phyloP scores from a whole-genome alignment of 768 basidiomycete genomes.

The Mycena pura region DNA sequence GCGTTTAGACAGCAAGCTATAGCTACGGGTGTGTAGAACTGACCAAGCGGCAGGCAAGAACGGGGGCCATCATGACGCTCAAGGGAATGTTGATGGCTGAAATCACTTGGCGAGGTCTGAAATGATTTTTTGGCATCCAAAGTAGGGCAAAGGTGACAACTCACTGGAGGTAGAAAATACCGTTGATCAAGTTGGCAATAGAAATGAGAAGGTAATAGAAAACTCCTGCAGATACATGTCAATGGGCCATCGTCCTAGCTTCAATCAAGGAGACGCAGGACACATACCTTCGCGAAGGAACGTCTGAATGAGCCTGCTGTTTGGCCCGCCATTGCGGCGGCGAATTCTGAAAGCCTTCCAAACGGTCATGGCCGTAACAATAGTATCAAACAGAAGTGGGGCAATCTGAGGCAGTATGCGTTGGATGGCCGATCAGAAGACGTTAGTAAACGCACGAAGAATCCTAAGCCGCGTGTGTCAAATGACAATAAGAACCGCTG shows the following conservation, averaged over 20 bases:
- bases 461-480: slow-evolving; percentile 42
- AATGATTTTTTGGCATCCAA: neutral
- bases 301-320: slow-evolving; percentile 81
- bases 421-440: slow-evolving; percentile 5
- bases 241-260: neutral
- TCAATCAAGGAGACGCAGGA: neutral
- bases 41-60: slow-evolving; percentile 81
- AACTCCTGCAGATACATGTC: slow-evolving; percentile 54
- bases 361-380: slow-evolving; percentile 82
- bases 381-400: slow-evolving; percentile 80
- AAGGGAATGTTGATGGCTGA: slow-evolving; percentile 86
- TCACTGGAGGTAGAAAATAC: slow-evolving; percentile 86
- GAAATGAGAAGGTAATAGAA: slow-evolving; percentile 88
- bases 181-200: slow-evolving; percentile 87
- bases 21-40: slow-evolving; percentile 22
- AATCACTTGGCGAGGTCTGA: slow-evolving; percentile 36
- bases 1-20: slow-evolving; percentile 1
- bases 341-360: slow-evolving; percentile 82
- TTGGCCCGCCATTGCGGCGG: slow-evolving; percentile 75
- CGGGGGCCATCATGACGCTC: slow-evolving; percentile 82
- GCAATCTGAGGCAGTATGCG: slow-evolving; percentile 60
- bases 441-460: slow-evolving; percentile 55
- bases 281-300: slow-evolving; percentile 78
- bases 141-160: slow-evolving; percentile 20
- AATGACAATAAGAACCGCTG: slow-evolving; percentile 10